Evolutionary conservation across 2,329 filamentous ascomycete species (phyloP).

Genomic region (Verticillium klebahnii): DNA sequence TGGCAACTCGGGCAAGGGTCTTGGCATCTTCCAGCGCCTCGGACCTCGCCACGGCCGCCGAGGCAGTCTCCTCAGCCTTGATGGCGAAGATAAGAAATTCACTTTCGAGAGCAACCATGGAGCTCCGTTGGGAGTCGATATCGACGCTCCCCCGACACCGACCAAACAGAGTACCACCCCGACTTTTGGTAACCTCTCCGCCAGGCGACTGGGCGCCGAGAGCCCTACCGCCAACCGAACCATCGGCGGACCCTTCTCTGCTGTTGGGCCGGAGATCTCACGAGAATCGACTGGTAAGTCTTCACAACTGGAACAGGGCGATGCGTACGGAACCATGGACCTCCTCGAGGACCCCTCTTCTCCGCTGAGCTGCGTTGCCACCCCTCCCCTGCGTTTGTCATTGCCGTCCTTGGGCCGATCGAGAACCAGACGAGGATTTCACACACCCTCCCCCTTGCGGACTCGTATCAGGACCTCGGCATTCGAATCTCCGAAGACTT

Average conservation of each 20-base stretch:
- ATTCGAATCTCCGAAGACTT: constrained; percentile 27
- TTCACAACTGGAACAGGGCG: constrained; percentile 13
- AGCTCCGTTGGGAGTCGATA: constrained; percentile 35
- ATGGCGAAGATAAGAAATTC: constrained; percentile 67
- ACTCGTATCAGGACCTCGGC: constrained; percentile 21
- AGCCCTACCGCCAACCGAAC: constrained; percentile 44
- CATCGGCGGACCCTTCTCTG: constrained; percentile 36
- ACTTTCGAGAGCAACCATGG: constrained; percentile 38
- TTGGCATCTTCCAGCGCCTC: constrained; percentile 62
- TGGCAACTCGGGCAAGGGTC: constrained; percentile 53
- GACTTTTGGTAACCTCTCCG: constrained; percentile 33
- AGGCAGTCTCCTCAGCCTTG: constrained; percentile 74
- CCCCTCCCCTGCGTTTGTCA: constrained; percentile 26
- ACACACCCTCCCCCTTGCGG: constrained; percentile 28
- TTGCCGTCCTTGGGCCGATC: constrained; percentile 32
- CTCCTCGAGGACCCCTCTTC: constrained; percentile 20
- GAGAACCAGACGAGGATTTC: constrained; percentile 22
- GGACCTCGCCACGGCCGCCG: constrained; percentile 40
- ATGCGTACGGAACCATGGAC: background rate
- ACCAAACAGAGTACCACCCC: constrained; percentile 64
- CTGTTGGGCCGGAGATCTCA: constrained; percentile 28
- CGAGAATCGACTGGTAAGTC: constrained; percentile 43
- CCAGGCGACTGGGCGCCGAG: constrained; percentile 34
- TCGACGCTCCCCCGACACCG: constrained; percentile 84
- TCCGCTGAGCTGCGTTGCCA: constrained; percentile 25